Base-by-base conservation (phyloP, 169 alveolate species). In the Babesia sp. region DNA sequence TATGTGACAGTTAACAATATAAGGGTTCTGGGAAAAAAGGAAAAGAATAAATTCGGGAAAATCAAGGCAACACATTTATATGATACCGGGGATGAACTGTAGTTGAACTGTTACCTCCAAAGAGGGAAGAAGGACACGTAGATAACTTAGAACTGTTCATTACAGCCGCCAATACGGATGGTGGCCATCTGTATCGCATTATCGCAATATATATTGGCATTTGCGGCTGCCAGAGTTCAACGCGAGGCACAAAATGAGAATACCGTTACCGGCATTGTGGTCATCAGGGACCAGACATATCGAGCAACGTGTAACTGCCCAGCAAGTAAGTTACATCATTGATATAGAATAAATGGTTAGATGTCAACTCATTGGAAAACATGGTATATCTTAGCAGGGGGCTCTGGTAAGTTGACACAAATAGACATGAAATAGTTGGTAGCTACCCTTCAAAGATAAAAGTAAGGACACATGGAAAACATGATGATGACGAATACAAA, bases 241-340 rank as follows among this genome's bases (percentile, higher is more conserved):
- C 26, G 42, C 3, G 46, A 56, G 3, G 22, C 28, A 46, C 55
- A 66, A 6, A 69, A 76, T 66, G 73, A 34, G 14, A 33, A 58
- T 58, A 57, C 55, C 58, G 86, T 77, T 33, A 42, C 78, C 8
- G 87, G 87, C 22, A 50, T 64, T 20, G 82, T 79, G 34, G 60
- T 54, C 34, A 70, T 79, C 58, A 54, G 48, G 11, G 77, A 70
- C 36, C 26, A 58, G 76, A 59, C 69, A 29, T 79, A 39, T 59
- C 37, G 87, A 46, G 87, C 77, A 6, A 70, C 87, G 18, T 79
- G 87, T 55, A 79, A 79, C 70, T 79, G 87, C 41, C 87, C 87
- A 69, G 28, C 81, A 26, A 60, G 85, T 76, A 76, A 41, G 76
- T 64, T 39, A 4, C 28, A 22, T 54, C 4, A 16, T 11, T 48